Evolutionary conservation across 768 basidiomycete genomes (phyloP).

Genomic region (Hydnomerulius pinastri): DNA sequence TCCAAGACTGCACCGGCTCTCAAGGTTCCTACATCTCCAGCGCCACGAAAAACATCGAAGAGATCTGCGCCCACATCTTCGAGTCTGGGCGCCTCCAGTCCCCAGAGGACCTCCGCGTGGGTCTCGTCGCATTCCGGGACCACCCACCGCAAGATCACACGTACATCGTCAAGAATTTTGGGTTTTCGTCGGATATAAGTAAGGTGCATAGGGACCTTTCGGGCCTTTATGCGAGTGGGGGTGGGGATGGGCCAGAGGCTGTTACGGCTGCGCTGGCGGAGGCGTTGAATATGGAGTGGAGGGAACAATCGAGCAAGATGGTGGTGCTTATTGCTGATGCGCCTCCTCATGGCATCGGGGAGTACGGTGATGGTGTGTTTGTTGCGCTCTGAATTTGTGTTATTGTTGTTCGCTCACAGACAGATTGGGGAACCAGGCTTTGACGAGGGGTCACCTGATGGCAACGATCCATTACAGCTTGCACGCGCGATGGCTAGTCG

Average conservation of each 20-base stretch:
- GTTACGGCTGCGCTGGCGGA: constrained; percentile 92
- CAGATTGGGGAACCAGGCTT: constrained; percentile 62
- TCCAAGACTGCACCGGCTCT: constrained; percentile 94
- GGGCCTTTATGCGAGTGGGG: constrained; percentile 83
- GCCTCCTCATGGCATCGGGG: constrained; percentile 96
- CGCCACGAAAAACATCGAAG: constrained; percentile 94
- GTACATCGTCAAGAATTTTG: constrained; percentile 91
- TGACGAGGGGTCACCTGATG: constrained; percentile 92
- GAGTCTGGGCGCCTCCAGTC: constrained; percentile 90
- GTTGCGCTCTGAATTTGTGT: constrained; percentile 6
- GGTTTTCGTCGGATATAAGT: constrained; percentile 89
- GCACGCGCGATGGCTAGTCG: constrained; percentile 87
- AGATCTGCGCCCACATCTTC: constrained; percentile 93
- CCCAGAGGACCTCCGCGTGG: constrained; percentile 87
- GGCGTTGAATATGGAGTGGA: constrained; percentile 88
- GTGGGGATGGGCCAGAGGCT: constrained; percentile 95
- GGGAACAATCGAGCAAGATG: constrained; percentile 89
- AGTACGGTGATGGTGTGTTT: constrained; percentile 87
- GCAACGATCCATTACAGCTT: constrained; percentile 84
- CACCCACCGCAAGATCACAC: constrained; percentile 98
- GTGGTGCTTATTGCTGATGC: constrained; percentile 96
- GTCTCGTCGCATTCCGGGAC: constrained; percentile 93
- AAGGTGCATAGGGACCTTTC: constrained; percentile 85
- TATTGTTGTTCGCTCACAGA: too few species aligned
- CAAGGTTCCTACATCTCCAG: constrained; percentile 91